Evolutionary conservation across 768 basidiomycete genomes (phyloP).

Genomic region (Holtermannia corniformis): DNA sequence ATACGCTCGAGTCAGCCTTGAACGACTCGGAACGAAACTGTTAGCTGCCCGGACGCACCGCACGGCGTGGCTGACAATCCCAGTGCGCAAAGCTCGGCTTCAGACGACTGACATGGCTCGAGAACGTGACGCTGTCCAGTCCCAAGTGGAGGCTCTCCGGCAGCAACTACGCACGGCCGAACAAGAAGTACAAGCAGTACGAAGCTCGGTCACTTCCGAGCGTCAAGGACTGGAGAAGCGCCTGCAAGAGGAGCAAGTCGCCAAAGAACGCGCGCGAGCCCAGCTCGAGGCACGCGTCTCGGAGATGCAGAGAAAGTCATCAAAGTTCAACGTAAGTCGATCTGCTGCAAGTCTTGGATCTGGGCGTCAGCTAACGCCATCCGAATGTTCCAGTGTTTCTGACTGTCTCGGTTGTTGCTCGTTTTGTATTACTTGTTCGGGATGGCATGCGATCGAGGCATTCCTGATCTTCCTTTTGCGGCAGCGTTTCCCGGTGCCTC

Average conservation of each 20-base stretch:
- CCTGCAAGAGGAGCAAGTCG: conserved; percentile 74
- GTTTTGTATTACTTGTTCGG: background rate
- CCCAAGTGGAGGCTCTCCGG: conserved; percentile 58
- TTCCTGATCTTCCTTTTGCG: no score
- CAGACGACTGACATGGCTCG: conserved; percentile 81
- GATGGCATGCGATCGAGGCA: background rate
- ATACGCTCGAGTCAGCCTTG: conserved; percentile 70
- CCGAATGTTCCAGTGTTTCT: conserved; percentile 7
- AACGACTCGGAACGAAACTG: conserved; percentile 88
- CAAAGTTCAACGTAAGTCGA: conserved; percentile 53
- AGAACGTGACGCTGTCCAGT: conserved; percentile 66
- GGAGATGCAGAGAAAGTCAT: conserved; percentile 71
- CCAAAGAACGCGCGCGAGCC: conserved; percentile 77
- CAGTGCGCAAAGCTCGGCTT: conserved; percentile 87
- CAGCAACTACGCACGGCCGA: conserved; percentile 67
- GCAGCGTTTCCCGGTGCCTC: conserved; percentile 4
- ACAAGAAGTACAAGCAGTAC: conserved; percentile 65
- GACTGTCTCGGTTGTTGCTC: background rate
- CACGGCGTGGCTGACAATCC: background rate
- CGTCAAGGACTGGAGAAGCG: conserved; percentile 75
- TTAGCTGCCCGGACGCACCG: conserved; percentile 45
- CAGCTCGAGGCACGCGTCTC: conserved; percentile 83
- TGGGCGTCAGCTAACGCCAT: no score
- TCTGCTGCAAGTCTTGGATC: background rate
- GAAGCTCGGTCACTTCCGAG: conserved; percentile 74